Evolutionary conservation across 2,329 filamentous ascomycete genomes (phyloP).

Genomic region (Arthrobotrys musiformis): DNA sequence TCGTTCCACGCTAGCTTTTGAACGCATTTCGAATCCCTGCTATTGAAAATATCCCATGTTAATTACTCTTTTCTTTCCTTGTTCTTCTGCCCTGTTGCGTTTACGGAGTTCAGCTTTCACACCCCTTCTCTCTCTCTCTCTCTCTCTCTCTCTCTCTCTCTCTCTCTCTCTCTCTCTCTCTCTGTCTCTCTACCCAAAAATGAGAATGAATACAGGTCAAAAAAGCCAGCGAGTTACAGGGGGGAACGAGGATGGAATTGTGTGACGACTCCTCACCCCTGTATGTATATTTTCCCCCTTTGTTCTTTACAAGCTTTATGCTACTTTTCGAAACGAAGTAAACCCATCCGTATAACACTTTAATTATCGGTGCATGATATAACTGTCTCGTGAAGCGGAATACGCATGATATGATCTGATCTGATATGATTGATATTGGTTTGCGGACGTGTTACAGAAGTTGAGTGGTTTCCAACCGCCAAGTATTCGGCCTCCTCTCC

Average conservation of each 20-base stretch:
- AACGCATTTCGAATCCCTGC: not conserved
- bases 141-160: too few relatives aligned
- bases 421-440: too few relatives aligned
- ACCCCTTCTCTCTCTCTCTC: too few relatives aligned
- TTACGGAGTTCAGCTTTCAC: not conserved
- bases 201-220: not conserved
- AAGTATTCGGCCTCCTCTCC: conserved; percentile 18
- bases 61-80: not conserved
- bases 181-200: too few relatives aligned
- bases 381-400: too few relatives aligned
- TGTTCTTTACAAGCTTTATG: too few relatives aligned
- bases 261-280: not conserved
- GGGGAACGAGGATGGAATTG: not conserved
- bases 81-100: not conserved
- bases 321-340: too few relatives aligned
- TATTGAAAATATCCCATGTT: not conserved
- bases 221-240: not conserved
- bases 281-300: not conserved
- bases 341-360: too few relatives aligned
- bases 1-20: not conserved
- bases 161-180: too few relatives aligned
- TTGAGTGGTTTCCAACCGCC: conserved; percentile 12
- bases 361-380: too few relatives aligned
- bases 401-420: not conserved
- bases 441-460: conserved; percentile 3